A percentile compares a stretch with the other conserved stretches of the same genome.
These are phyloP conservation scores for Mucor velutinosus DNA, from an alignment of 371 early-diverging fungal genomes.

Conservation along the genomic window DNA sequence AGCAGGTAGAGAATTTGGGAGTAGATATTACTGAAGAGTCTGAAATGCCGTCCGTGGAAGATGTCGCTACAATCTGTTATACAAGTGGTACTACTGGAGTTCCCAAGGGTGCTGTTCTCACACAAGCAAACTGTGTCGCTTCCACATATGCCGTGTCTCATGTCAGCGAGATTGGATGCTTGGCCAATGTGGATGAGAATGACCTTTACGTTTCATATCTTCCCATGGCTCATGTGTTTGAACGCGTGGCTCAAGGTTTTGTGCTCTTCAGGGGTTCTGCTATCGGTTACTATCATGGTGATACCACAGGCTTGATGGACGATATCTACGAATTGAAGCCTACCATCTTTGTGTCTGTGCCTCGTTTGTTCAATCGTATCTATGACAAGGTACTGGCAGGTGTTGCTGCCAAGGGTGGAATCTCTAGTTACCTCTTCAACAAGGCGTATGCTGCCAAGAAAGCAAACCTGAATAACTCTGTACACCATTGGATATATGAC, in stretches of 20 bases:
- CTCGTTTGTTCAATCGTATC: conserved; percentile 95
- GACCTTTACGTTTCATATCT: conserved; percentile 92
- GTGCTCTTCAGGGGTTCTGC: conserved; percentile 72
- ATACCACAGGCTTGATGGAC: conserved; percentile 59
- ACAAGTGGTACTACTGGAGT: conserved; percentile 94
- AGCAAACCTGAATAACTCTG: conserved; percentile 57
- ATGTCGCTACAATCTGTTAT: conserved; percentile 92
- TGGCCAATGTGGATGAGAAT: conserved; percentile 69
- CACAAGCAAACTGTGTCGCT: conserved; percentile 76
- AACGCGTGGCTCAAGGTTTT: conserved; percentile 79
- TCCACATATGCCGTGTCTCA: conserved; percentile 68
- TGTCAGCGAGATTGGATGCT: conserved; percentile 60
- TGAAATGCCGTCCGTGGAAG: conserved; percentile 69
- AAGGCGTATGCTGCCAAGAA: conserved; percentile 74
- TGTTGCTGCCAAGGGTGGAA: conserved; percentile 80
- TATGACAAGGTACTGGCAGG: conserved; percentile 93
- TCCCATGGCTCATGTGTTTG: conserved; percentile 93
- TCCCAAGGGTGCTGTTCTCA: conserved; percentile 89
- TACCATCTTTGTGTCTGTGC: conserved; percentile 93
- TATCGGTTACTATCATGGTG: conserved; percentile 72
- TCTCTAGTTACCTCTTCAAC: conserved; percentile 73
- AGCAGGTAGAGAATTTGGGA: conserved; percentile 67
- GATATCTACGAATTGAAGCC: conserved; percentile 94
- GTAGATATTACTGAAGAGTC: conserved; percentile 59
- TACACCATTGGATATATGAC: conserved; percentile 86